Percentiles rank a stretch among this genome's conserved stretches.
phyloP scores from a whole-genome alignment of 306 rosid genomes.

The Vigna mungo region DNA sequence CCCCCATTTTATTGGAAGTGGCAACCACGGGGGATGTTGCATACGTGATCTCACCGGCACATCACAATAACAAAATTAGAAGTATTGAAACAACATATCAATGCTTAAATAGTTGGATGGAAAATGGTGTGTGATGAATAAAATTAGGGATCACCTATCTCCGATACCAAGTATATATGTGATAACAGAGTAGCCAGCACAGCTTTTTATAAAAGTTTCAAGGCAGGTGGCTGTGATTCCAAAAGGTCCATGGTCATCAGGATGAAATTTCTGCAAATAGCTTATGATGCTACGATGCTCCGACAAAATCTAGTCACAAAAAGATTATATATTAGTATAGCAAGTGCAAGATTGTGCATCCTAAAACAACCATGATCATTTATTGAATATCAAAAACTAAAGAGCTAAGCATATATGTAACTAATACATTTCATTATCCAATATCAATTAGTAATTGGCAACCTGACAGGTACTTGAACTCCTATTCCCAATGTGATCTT shows the following conservation, averaged over 20 bases:
- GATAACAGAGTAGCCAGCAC: conserved; percentile 99
- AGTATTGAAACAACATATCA: conserved; percentile 13
- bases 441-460: conserved; percentile 25
- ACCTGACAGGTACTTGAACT: conserved; percentile 27
- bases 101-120: not conserved
- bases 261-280: conserved; percentile 95
- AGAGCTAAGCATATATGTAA: conserved; percentile 17
- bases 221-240: conserved; percentile 95
- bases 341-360: conserved; percentile 35
- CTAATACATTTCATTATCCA: conserved; percentile 37
- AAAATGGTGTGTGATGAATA: conserved; percentile 27
- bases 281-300: conserved; percentile 95
- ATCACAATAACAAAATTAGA: conserved; percentile 28
- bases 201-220: conserved; percentile 96
- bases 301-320: conserved; percentile 73
- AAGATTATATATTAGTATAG: conserved; percentile 46
- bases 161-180: conserved; percentile 99
- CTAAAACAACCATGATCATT: conserved; percentile 26
- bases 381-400: conserved; percentile 8
- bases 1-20: not conserved
- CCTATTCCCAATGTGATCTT: conserved; percentile 17
- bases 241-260: conserved; percentile 95
- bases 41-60: conserved; percentile 10
- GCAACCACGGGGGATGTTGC: not conserved
- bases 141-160: conserved; percentile 76